Base-by-base conservation (phyloP, 2,329 filamentous ascomycete species). In the Aureobasidium mangrovei region DNA sequence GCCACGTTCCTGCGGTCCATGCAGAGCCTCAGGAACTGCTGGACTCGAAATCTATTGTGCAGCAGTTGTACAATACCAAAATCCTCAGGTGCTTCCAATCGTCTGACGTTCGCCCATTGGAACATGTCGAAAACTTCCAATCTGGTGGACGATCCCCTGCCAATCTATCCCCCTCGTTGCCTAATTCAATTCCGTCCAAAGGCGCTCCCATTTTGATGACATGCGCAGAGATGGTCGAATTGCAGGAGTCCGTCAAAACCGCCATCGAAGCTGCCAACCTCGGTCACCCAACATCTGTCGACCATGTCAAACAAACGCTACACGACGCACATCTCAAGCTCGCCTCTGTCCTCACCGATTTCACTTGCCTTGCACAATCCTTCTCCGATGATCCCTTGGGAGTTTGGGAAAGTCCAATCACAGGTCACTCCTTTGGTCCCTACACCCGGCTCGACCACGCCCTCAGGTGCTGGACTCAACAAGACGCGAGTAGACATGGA, bases 1-100 rank as follows among this genome's bases (percentile, higher is more conserved):
- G 62, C 39, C 26, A 29, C 10, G 10, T 36, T 4, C 27, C 39
- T 8, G 8, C 31, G 3, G n/a, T 28, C 10, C 7, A 28, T 41
- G 24, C 48, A 29, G 39, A 24, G 10, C 18, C 24, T 24, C 51
- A 59, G 12, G 26, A 52, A 3, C 57, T 59, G 38, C 24, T 44
- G n/a, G 79, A 84, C 61, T 74, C 77, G 1, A 79, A 78, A 56
- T 82, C 80, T 2, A 78, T 84, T 57, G 76, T 76, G 5, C 82
- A 84, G 60, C 75, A 74, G 53, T 62, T 80, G 0, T 77, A 76
- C 46, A 64, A 67, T 45, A 65, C 63, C 3, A 40, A 45, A 2
- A 46, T 53, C 26, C 38, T 57, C 4, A 48, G 33, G 18, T 31
- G 35, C 24, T 32, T 54, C n/a, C 42, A 42, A 12, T 33, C 28